phyloP scores from a whole-genome alignment of 129 eudicot species.

The Dittrichia graveolens region DNA sequence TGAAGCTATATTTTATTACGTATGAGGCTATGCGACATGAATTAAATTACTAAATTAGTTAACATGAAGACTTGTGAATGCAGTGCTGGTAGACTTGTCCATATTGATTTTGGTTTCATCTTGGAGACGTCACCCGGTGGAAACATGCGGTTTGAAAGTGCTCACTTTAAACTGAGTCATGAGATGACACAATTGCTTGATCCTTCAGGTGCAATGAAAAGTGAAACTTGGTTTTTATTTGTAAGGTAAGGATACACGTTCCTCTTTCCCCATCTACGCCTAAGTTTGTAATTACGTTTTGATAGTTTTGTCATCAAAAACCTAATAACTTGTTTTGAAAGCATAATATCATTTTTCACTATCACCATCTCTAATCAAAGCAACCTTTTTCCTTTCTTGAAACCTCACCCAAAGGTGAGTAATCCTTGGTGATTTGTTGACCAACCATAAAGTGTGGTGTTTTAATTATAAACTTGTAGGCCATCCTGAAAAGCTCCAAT shows the following conservation, averaged over 20 bases:
- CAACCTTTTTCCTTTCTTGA: neutral
- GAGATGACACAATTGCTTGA: slow-evolving; percentile 99
- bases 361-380: neutral
- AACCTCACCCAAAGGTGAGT: neutral
- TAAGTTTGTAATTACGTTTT: neutral
- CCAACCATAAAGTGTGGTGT: neutral
- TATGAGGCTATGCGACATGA: neutral
- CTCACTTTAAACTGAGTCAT: slow-evolving; percentile 97
- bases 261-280: neutral
- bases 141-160: slow-evolving; percentile 98
- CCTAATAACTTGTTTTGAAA: neutral
- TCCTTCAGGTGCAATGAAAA: slow-evolving; percentile 96
- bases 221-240: slow-evolving; percentile 91
- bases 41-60: slow-evolving; percentile 3
- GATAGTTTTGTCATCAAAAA: neutral
- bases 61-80: slow-evolving; percentile 33
- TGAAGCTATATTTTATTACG: slow-evolving; percentile 7
- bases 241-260: slow-evolving; percentile 57
- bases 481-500: too few relatives aligned
- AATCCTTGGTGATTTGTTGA: slow-evolving; percentile 1
- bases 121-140: slow-evolving; percentile 97
- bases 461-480: neutral
- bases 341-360: neutral
- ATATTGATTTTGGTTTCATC: slow-evolving; percentile 98
- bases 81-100: slow-evolving; percentile 96